phyloP scores from a whole-genome alignment of 2,329 filamentous ascomycete genomes.

The Ceratocystis albifundus region DNA sequence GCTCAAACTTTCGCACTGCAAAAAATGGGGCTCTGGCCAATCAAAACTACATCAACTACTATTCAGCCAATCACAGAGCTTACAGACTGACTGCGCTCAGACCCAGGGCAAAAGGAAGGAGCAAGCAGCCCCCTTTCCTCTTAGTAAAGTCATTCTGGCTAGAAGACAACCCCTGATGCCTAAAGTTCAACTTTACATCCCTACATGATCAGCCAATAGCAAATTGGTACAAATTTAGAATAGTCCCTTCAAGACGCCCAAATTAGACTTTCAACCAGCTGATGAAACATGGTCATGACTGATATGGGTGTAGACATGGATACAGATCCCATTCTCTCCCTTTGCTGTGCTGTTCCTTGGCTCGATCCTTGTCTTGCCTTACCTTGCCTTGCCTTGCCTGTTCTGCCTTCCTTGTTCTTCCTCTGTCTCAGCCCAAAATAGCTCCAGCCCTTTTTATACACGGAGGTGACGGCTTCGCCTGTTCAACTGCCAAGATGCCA shows the following conservation, averaged over 20 bases:
- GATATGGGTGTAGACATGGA: no score
- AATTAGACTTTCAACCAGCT: no score
- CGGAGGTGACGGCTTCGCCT: constrained; percentile 6
- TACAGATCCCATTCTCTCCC: no score
- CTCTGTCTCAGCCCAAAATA: background rate
- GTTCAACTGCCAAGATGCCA: constrained; percentile 3
- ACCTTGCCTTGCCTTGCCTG: no score
- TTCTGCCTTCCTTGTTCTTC: background rate
- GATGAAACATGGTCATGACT: no score
- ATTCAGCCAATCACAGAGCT: background rate
- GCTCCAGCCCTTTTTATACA: background rate
- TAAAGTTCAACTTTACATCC: background rate
- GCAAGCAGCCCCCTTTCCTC: background rate
- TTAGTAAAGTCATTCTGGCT: background rate
- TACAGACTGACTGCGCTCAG: background rate
- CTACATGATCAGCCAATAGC: background rate
- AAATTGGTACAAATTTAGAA: no score
- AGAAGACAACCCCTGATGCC: fast-evolving
- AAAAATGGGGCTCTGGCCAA: constrained; percentile 2
- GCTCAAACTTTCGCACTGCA: constrained; percentile 39
- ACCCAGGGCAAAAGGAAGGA: background rate
- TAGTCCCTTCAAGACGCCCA: no score
- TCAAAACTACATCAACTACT: background rate
- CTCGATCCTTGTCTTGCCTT: no score
- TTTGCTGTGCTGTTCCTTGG: no score